Evolutionary conservation across 345 rosid species (phyloP).

Genomic region (Turnera subulata): DNA sequence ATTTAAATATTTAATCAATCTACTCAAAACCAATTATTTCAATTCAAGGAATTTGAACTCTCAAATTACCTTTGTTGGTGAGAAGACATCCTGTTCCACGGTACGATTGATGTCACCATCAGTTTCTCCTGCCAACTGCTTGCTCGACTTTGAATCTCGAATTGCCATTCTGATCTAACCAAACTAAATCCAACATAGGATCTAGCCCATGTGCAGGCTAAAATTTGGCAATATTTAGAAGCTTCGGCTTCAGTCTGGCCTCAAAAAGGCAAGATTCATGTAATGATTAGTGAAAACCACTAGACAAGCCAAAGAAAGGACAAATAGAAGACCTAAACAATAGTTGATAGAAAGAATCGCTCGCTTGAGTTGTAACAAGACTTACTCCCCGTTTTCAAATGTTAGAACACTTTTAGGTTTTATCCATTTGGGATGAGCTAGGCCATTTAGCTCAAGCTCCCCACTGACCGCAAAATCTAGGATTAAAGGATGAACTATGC

Average conservation of each 20-base stretch:
- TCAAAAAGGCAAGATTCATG: slow-evolving; percentile 29
- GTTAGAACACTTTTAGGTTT: slow-evolving; percentile 87
- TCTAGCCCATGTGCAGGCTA: slow-evolving; percentile 91
- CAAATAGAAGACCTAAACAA: neutral
- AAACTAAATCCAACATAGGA: slow-evolving; percentile 90
- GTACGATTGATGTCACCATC: slow-evolving; percentile 85
- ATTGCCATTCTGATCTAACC: slow-evolving; percentile 99
- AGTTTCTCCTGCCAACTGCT: slow-evolving; percentile 97
- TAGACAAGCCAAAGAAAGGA: slow-evolving; percentile 7
- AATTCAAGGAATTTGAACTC: neutral
- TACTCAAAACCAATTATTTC: too few relatives aligned
- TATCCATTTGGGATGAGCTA: slow-evolving; percentile 84
- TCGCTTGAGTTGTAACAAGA: slow-evolving; percentile 96
- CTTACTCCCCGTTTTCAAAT: slow-evolving; percentile 94
- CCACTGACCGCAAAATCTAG: slow-evolving; percentile 93
- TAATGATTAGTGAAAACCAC: slow-evolving; percentile 3
- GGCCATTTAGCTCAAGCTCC: slow-evolving; percentile 85
- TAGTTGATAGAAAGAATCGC: slow-evolving; percentile 12
- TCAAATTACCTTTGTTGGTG: slow-evolving; percentile 79
- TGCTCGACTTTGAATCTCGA: slow-evolving; percentile 92
- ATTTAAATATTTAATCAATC: too few relatives aligned
- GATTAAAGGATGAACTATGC: slow-evolving; percentile 85
- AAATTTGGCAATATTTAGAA: slow-evolving; percentile 88
- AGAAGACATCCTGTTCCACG: slow-evolving; percentile 90
- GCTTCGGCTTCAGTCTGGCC: slow-evolving; percentile 94